Percentiles rank a stretch among this genome's conserved stretches.
phyloP scores from a whole-genome alignment of 495 filamentous ascomycete genomes.

The Neurospora hispaniola region DNA sequence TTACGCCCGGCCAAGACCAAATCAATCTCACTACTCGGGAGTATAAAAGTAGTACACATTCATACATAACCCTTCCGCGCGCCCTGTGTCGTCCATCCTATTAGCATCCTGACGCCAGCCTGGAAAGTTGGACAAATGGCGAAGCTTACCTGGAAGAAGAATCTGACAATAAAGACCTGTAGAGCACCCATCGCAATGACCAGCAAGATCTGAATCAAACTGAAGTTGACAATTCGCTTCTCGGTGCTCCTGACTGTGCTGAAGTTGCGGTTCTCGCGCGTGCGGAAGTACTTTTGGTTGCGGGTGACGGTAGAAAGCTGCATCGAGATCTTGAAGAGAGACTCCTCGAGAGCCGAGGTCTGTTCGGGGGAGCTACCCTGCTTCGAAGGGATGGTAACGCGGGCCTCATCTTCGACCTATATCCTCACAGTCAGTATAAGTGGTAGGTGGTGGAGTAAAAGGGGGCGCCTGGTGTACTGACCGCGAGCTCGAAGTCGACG shows the following conservation, averaged over 20 bases:
- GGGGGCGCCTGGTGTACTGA: slow-evolving; percentile 31
- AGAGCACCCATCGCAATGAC: slow-evolving; percentile 94
- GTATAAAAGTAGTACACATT: slow-evolving; percentile 7
- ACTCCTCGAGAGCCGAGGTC: slow-evolving; percentile 83
- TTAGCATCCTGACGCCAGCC: slow-evolving; percentile 6
- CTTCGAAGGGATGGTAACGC: slow-evolving; percentile 74
- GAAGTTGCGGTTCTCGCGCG: slow-evolving; percentile 96
- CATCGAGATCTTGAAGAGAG: slow-evolving; percentile 86
- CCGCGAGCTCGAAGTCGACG: slow-evolving; percentile 97
- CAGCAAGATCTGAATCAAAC: slow-evolving; percentile 79
- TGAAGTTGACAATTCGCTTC: slow-evolving; percentile 92
- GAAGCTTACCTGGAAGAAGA: slow-evolving; percentile 81
- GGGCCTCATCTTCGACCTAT: slow-evolving; percentile 89
- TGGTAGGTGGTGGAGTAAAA: background rate
- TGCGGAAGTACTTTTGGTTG: slow-evolving; percentile 99
- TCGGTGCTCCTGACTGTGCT: slow-evolving; percentile 96
- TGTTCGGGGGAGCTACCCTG: slow-evolving; percentile 90
- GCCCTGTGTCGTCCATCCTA: slow-evolving; percentile 24
- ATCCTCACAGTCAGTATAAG: background rate
- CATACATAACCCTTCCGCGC: slow-evolving; percentile 51
- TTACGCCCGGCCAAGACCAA: slow-evolving; percentile 15
- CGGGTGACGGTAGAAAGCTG: slow-evolving; percentile 93
- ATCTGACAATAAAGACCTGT: slow-evolving; percentile 95
- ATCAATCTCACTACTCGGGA: slow-evolving; percentile 1
- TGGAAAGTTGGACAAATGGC: background rate